Percentiles rank a stretch among this genome's conserved stretches.
Evolutionary conservation across 495 filamentous ascomycete species (phyloP).

Genomic region (Niebla homalea): DNA sequence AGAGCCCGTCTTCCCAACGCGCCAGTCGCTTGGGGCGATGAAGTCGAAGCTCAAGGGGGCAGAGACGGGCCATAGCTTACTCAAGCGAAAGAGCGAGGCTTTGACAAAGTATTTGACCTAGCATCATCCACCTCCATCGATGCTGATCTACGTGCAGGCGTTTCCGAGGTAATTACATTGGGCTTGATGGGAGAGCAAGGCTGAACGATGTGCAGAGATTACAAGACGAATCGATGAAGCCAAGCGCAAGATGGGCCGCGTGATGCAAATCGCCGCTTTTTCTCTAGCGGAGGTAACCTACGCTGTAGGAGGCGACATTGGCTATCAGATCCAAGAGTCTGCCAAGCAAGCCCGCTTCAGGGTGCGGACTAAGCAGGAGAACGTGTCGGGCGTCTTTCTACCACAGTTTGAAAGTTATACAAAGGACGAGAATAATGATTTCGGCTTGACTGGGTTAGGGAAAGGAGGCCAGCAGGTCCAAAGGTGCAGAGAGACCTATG

Average conservation of each 20-base stretch:
- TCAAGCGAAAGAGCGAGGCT: conserved; percentile 90
- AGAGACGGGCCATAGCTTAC: conserved; percentile 70
- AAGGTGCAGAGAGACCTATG: conserved; percentile 88
- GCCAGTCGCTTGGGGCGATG: conserved; percentile 93
- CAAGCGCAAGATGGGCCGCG: conserved; percentile 98
- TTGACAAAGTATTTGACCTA: conserved; percentile 54
- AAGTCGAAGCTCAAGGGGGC: conserved; percentile 98
- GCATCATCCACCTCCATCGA: background rate
- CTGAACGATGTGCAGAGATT: conserved; percentile 50
- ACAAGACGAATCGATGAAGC: conserved; percentile 95
- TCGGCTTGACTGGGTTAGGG: conserved; percentile 87
- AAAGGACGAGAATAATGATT: conserved; percentile 85
- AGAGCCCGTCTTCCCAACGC: conserved; percentile 95
- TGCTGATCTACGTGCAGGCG: conserved; percentile 39
- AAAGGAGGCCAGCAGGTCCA: conserved; percentile 98
- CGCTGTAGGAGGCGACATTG: conserved; percentile 89
- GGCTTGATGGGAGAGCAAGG: too few species aligned
- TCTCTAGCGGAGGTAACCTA: conserved; percentile 97
- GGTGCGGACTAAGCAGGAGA: conserved; percentile 88
- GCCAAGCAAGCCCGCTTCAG: conserved; percentile 86
- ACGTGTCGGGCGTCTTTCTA: conserved; percentile 90
- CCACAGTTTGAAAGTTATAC: conserved; percentile 84
- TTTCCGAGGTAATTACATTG: conserved; percentile 55
- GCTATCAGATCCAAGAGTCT: conserved; percentile 93
- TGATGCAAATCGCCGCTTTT: conserved; percentile 98